Evolutionary conservation across 768 basidiomycete genomes (phyloP).

Genomic region (Psilocybe cubensis): DNA sequence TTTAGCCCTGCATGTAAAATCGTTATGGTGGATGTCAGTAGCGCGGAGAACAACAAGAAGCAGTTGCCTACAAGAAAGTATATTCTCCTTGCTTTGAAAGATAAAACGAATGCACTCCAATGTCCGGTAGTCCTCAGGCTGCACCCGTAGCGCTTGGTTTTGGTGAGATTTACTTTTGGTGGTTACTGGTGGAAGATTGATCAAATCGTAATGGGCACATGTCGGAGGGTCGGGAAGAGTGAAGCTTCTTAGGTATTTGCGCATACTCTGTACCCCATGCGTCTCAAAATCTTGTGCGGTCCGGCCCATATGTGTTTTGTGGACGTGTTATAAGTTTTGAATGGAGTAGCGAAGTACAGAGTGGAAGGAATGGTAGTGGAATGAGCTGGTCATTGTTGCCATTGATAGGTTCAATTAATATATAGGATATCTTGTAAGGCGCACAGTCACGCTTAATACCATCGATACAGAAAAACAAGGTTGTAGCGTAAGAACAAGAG

Average conservation of each 20-base stretch:
- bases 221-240: constrained; percentile 40
- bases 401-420: neutral
- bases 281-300: constrained; percentile 25
- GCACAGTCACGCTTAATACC: no score
- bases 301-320: constrained; percentile 15
- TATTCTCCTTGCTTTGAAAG: constrained; percentile 12
- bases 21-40: neutral
- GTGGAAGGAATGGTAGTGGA: neutral
- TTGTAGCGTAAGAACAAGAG: neutral
- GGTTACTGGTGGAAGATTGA: constrained; percentile 33
- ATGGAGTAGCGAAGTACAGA: neutral
- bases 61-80: constrained; percentile 3
- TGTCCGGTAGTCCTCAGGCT: constrained; percentile 51
- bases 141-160: constrained; percentile 43
- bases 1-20: constrained; percentile 6
- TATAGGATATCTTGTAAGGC: neutral
- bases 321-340: neutral
- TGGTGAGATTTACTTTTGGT: constrained; percentile 45
- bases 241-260: constrained; percentile 49
- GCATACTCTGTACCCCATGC: constrained; percentile 46
- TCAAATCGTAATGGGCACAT: constrained; percentile 28
- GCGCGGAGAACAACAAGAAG: neutral
- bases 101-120: constrained; percentile 53
- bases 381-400: neutral
- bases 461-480: neutral